These are phyloP conservation scores for Paramecium biaurelia DNA, from an alignment of 73 alveolate genomes.

Conservation along the genomic window DNA sequence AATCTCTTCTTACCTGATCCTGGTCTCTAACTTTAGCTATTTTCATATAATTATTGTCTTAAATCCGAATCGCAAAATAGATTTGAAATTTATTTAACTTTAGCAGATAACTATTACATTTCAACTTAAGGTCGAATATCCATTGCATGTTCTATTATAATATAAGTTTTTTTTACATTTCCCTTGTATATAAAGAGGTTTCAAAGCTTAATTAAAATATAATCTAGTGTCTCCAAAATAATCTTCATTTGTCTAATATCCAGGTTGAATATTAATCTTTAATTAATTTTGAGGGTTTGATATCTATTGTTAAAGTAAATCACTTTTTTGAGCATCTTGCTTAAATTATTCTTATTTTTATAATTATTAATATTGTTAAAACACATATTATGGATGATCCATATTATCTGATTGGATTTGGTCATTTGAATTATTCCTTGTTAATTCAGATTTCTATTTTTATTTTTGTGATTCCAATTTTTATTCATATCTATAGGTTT, in stretches of 20 bases:
- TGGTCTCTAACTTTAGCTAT: neutral
- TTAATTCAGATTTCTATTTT: neutral
- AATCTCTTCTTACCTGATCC: constrained; percentile 23
- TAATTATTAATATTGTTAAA: neutral
- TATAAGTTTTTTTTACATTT: neutral
- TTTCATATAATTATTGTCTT: neutral
- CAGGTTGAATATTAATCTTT: neutral
- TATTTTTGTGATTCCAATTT: neutral
- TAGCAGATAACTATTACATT: neutral
- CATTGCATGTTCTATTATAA: neutral
- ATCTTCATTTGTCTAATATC: neutral
- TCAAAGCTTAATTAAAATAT: neutral
- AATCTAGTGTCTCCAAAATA: neutral
- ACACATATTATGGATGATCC: neutral
- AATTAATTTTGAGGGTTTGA: neutral
- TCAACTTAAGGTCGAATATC: constrained; percentile 32
- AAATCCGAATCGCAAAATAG: neutral
- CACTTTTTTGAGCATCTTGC: neutral
- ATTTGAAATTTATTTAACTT: neutral
- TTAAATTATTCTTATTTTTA: neutral
- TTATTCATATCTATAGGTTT: neutral
- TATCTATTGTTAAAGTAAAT: neutral
- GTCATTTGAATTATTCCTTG: neutral
- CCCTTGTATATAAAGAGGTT: neutral
- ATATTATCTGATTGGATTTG: neutral